phyloP scores from a whole-genome alignment of 441 rosid species.

The Croton setiger region DNA sequence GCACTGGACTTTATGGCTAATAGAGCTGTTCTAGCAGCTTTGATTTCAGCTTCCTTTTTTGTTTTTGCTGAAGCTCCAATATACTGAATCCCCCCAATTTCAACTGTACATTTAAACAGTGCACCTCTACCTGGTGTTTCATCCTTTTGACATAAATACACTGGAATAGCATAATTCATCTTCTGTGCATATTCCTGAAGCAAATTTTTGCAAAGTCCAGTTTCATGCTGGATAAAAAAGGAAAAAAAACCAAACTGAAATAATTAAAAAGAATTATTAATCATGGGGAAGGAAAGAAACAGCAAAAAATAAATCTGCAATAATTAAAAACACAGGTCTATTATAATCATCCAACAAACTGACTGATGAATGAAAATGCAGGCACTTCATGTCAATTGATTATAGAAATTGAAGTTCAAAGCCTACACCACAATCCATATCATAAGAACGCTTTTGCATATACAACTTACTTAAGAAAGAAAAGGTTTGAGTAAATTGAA shows the following conservation, averaged over 20 bases:
- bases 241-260: too few species aligned
- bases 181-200: constrained; percentile 98
- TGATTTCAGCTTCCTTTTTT: constrained; percentile 84
- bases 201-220: constrained; percentile 82
- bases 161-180: constrained; percentile 86
- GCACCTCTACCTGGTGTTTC: constrained; percentile 37
- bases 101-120: constrained; percentile 57
- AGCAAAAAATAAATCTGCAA: background rate
- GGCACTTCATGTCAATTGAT: background rate
- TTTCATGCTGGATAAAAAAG: constrained; percentile 55
- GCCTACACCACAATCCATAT: background rate
- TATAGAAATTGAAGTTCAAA: background rate
- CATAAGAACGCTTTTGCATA: too few species aligned
- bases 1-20: constrained; percentile 51
- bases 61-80: constrained; percentile 77
- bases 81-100: constrained; percentile 78
- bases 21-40: constrained; percentile 85
- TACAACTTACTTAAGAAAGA: background rate
- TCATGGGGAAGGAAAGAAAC: background rate
- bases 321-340: background rate
- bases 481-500: background rate
- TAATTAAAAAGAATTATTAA: too few species aligned
- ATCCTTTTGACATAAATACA: constrained; percentile 51
- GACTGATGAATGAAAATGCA: background rate
- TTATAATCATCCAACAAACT: background rate